A percentile compares a stretch with the other conserved stretches of the same genome.
Evolutionary conservation across 768 basidiomycete genomes (phyloP).

Genomic region (Daedalea quercina): DNA sequence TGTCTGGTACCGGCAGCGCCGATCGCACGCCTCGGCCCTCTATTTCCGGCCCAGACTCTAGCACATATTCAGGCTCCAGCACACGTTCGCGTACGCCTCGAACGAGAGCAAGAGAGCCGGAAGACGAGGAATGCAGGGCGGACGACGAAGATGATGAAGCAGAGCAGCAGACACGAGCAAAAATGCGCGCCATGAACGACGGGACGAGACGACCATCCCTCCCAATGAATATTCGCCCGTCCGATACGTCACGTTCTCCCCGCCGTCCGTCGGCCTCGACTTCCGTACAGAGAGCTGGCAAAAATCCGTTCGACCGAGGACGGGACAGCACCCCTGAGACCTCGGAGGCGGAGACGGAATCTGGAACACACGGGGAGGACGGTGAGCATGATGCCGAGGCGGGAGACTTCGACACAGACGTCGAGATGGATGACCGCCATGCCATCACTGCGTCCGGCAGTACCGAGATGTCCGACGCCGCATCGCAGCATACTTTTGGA

Average conservation of each 20-base stretch:
- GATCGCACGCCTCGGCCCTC: constrained; percentile 43
- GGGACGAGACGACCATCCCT: constrained; percentile 34
- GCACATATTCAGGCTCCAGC: constrained; percentile 9
- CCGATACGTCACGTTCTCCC: constrained; percentile 7
- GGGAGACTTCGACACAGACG: constrained; percentile 26
- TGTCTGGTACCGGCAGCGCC: constrained; percentile 18
- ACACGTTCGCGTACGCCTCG: constrained; percentile 28
- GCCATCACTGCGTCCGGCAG: constrained; percentile 9
- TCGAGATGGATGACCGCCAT: constrained; percentile 24
- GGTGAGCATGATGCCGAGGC: constrained; percentile 26
- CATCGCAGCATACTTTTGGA: constrained; percentile 46
- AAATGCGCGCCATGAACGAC: constrained; percentile 39
- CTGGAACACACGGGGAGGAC: constrained; percentile 14
- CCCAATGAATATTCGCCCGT: constrained; percentile 24
- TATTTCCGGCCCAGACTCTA: constrained; percentile 18
- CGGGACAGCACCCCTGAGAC: not conserved
- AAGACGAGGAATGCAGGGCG: constrained; percentile 23
- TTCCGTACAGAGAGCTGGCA: not conserved
- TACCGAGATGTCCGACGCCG: constrained; percentile 31
- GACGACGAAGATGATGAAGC: constrained; percentile 31
- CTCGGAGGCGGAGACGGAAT: constrained; percentile 15
- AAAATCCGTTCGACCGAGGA: not conserved
- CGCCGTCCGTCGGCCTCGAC: not conserved
- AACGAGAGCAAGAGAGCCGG: constrained; percentile 23
- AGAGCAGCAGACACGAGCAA: constrained; percentile 26